Base-by-base conservation (phyloP, 2,329 filamentous ascomycete species). In the Trichophyton benhamiae region DNA sequence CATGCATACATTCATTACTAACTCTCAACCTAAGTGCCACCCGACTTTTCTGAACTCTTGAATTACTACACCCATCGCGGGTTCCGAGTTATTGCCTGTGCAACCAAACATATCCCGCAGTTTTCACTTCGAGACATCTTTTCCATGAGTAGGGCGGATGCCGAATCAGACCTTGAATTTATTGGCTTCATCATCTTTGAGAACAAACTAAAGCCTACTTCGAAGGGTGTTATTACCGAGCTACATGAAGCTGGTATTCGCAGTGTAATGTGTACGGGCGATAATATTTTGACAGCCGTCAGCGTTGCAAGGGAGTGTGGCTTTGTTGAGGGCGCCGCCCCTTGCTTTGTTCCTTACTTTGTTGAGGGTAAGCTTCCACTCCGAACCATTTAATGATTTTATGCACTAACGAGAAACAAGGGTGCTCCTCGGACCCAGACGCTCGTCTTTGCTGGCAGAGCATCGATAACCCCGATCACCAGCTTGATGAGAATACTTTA, bases 121-220 rank as follows among this genome's bases (percentile, higher is more conserved):
- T 80, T 97, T 36, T 95, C 87, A 68, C 96, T 91, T 91, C 84
- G 96, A 60, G 95, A 95, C 71, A 86, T 91, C 5, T 91, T 97
- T 70, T 96, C 95, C 76, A 91, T 97, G 87, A 88, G 85, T 67
- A 87, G 94, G 33, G 78, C 85, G 44, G 88, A 96, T 60, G 91
- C 88, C 7, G 94, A 99, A 73, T 87, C 83, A 2, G 80, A 85
- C 36, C 82, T 99, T 9, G 85, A 92, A 53, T 97, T 99, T 70
- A 82, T 91, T 41, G 94, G 94, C 3, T 99, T 99, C 75, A 97
- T 99, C 70, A 87, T 99, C 60, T 99, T 99, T 68, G 94, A 99
- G 76, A 99, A 99, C 77, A 99, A 99, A 75, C 78, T 99, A 64
- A 99, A 99, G 73, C 86, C 89, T 1, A 91, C 84, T 20, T 96